A percentile compares a stretch with the other conserved stretches of the same genome.
phyloP scores from a whole-genome alignment of 1,284 basidiomycete species.

The Papiliotrema nemorosa region DNA sequence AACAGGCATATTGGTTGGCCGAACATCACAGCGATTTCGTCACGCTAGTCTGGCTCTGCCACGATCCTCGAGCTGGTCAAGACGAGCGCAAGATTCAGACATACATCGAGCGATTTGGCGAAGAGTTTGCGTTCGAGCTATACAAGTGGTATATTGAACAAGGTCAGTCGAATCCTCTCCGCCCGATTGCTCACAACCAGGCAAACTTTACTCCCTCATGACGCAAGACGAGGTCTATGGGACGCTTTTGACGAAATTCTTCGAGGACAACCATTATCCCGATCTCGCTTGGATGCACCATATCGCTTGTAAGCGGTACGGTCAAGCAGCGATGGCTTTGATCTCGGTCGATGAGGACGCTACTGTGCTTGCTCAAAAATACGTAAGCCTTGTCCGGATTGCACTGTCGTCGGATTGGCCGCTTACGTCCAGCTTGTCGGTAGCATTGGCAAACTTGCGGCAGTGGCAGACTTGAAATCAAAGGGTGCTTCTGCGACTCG shows the following conservation, averaged over 20 bases:
- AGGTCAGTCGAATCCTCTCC: constrained; percentile 31
- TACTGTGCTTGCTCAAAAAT: constrained; percentile 62
- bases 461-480: constrained; percentile 66
- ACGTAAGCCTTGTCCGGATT: constrained; percentile 55
- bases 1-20: constrained; percentile 72
- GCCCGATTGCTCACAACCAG: constrained; percentile 45
- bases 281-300: constrained; percentile 88
- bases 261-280: constrained; percentile 61
- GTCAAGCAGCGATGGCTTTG: constrained; percentile 63
- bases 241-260: constrained; percentile 69
- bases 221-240: constrained; percentile 64
- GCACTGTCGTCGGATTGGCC: neutral
- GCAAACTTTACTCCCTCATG: constrained; percentile 70
- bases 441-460: constrained; percentile 83
- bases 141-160: constrained; percentile 65
- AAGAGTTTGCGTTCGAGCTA: constrained; percentile 80
- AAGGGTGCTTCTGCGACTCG: constrained; percentile 19
- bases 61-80: constrained; percentile 48
- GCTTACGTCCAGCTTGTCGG: constrained; percentile 66
- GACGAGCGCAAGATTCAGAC: constrained; percentile 49
- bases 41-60: constrained; percentile 75
- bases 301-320: constrained; percentile 66
- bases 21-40: constrained; percentile 81
- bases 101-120: constrained; percentile 77
- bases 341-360: constrained; percentile 60